Evolutionary conservation across 768 basidiomycete species (phyloP).

Genomic region (Lentinula lateritia): DNA sequence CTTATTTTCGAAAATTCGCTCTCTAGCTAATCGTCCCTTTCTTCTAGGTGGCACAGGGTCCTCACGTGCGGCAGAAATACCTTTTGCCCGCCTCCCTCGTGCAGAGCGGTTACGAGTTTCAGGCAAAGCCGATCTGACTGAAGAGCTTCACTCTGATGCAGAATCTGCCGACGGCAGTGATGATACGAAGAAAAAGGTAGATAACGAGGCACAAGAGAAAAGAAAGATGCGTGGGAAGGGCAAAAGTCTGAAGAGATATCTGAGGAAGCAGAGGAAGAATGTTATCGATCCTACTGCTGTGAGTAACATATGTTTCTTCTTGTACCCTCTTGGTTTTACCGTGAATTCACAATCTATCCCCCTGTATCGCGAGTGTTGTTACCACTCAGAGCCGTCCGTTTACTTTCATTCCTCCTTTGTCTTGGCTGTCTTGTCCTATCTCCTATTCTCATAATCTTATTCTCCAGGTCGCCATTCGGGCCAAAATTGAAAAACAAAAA

Average conservation of each 20-base stretch:
- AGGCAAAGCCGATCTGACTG: slow-evolving; percentile 70
- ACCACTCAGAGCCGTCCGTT: background rate
- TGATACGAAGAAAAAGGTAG: slow-evolving; percentile 19
- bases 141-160: slow-evolving; percentile 35
- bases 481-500: slow-evolving; percentile 38
- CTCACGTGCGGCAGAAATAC: slow-evolving; percentile 31
- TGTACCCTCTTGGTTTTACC: background rate
- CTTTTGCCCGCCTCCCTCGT: slow-evolving; percentile 74
- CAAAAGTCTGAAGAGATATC: slow-evolving; percentile 78
- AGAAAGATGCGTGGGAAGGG: slow-evolving; percentile 84
- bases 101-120: slow-evolving; percentile 67
- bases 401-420: background rate
- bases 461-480: slow-evolving; percentile 39
- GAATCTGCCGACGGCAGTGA: slow-evolving; percentile 24
- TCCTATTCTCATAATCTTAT: background rate
- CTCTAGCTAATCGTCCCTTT: background rate
- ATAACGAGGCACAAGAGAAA: slow-evolving; percentile 55
- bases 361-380: background rate
- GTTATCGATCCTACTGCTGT: slow-evolving; percentile 82
- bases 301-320: slow-evolving; percentile 16
- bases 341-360: background rate
- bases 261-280: slow-evolving; percentile 92
- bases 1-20: background rate
- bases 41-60: slow-evolving; percentile 12
- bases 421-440: background rate